Percentiles rank a stretch among this genome's conserved stretches.
Evolutionary conservation across 163 green algal genomes (phyloP).

Genomic region (Trebouxia gelatinosa): DNA sequence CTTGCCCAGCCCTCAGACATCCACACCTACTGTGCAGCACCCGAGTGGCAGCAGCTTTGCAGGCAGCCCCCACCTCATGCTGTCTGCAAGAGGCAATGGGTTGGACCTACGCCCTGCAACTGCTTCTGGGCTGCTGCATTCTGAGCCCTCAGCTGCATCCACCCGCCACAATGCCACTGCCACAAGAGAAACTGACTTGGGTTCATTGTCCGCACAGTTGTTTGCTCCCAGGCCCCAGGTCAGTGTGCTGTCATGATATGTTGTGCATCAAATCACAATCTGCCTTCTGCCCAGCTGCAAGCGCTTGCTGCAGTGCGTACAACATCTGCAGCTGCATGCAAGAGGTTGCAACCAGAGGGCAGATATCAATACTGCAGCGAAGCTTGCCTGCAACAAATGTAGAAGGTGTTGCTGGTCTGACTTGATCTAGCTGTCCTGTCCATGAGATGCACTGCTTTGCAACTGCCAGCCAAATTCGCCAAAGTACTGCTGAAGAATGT

Average conservation of each 20-base stretch:
- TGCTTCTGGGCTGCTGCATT: not conserved
- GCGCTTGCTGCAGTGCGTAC: not conserved
- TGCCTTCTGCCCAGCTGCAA: not conserved
- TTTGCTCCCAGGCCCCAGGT: conserved; percentile 25
- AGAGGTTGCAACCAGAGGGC: not conserved
- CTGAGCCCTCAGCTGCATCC: not conserved
- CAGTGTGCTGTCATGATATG: not conserved
- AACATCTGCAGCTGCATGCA: not conserved
- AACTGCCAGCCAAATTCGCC: too few relatives aligned
- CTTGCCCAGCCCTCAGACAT: too few relatives aligned
- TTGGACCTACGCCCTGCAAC: conserved; percentile 29
- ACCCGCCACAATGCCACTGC: conserved; percentile 6
- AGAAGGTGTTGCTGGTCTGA: not conserved
- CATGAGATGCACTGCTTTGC: too few relatives aligned
- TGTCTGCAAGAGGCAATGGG: conserved; percentile 25
- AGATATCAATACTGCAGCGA: not conserved
- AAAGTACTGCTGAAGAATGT: too few relatives aligned
- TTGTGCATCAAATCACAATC: not conserved
- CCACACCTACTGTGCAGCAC: not conserved
- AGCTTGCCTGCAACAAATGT: not conserved
- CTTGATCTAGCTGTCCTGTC: too few relatives aligned
- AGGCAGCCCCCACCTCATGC: conserved; percentile 1
- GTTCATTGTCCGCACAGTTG: conserved; percentile 16
- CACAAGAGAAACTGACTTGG: conserved; percentile 21
- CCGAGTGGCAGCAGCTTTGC: not conserved